Evolutionary conservation across 2,329 filamentous ascomycete species (phyloP).

Genomic region (Lecanoromycetidae sp.): DNA sequence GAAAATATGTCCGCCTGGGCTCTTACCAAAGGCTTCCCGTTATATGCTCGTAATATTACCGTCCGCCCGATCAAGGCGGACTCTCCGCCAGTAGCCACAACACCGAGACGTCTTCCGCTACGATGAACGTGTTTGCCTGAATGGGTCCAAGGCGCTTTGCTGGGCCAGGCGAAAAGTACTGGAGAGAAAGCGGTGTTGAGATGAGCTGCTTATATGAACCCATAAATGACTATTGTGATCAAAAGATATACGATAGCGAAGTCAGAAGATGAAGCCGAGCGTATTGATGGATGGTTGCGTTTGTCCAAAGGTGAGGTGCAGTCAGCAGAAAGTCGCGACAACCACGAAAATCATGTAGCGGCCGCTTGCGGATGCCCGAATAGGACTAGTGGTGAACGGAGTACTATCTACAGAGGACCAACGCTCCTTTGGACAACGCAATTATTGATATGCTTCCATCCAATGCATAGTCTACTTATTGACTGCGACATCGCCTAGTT

Average conservation of each 20-base stretch:
- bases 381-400: neutral
- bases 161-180: neutral
- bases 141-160: neutral
- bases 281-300: neutral
- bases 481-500: too few species aligned
- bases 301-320: neutral
- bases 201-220: constrained; percentile 10
- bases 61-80: constrained; percentile 20
- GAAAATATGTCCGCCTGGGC: too few species aligned
- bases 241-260: too few species aligned
- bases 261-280: neutral
- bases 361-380: neutral
- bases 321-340: neutral
- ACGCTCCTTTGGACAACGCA: too few species aligned
- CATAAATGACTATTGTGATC: constrained; percentile 17
- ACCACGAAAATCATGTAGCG: neutral
- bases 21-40: too few species aligned
- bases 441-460: too few species aligned
- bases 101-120: constrained; percentile 6
- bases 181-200: neutral
- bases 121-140: neutral
- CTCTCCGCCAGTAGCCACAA: constrained; percentile 19
- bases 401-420: too few species aligned
- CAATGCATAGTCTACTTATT: too few species aligned
- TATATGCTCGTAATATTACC: constrained; percentile 14